Conservation (phyloP, 768 basidiomycete species). For the Lentinula sp. region DNA sequence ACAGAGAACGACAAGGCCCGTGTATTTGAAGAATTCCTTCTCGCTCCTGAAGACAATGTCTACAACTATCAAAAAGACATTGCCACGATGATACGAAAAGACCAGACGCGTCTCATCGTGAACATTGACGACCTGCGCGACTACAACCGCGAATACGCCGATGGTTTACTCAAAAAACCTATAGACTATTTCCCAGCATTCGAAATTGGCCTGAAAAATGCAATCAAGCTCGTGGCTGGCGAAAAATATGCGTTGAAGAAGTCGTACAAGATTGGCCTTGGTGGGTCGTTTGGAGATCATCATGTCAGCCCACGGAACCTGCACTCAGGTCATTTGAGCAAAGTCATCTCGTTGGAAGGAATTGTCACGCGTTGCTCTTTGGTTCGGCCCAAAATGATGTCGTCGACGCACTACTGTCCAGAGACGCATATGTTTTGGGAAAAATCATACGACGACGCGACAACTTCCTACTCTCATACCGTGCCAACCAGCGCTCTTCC, state of each 20-base stretch:
- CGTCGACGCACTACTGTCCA: slow-evolving; percentile 94
- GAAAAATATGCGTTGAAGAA: slow-evolving; percentile 81
- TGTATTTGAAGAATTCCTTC: slow-evolving; percentile 79
- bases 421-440: slow-evolving; percentile 78
- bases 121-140: slow-evolving; percentile 96
- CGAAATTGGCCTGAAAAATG: slow-evolving; percentile 72
- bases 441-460: slow-evolving; percentile 90
- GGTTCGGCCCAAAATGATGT: slow-evolving; percentile 97
- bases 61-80: slow-evolving; percentile 87
- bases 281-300: slow-evolving; percentile 97
- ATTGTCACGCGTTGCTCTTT: slow-evolving; percentile 98
- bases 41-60: slow-evolving; percentile 48
- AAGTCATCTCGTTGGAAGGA: slow-evolving; percentile 96
- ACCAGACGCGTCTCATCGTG: slow-evolving; percentile 85
- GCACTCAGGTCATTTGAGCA: slow-evolving; percentile 81
- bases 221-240: slow-evolving; percentile 65
- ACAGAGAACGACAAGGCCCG: slow-evolving; percentile 59
- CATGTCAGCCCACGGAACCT: slow-evolving; percentile 95
- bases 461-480: slow-evolving; percentile 77
- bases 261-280: slow-evolving; percentile 83
- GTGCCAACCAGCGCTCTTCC: slow-evolving; percentile 84
- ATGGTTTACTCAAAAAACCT: slow-evolving; percentile 86
- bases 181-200: slow-evolving; percentile 84
- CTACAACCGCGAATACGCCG: slow-evolving; percentile 81
- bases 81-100: slow-evolving; percentile 71